Conservation (phyloP, 2,329 filamentous ascomycete species). For the Bisporella sp. region DNA sequence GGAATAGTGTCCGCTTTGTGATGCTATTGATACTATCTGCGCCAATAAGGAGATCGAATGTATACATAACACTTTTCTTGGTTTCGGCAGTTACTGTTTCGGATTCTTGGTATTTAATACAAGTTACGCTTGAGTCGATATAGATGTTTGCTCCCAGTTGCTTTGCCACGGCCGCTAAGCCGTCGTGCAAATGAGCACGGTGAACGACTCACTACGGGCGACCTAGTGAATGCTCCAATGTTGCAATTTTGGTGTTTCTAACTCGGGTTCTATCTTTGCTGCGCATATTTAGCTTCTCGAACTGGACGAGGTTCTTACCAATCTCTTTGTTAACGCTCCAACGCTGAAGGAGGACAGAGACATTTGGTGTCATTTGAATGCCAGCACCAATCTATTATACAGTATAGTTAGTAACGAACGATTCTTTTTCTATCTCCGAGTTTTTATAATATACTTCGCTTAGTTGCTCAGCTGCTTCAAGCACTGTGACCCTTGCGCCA, state of each 20-base stretch:
- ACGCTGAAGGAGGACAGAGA: slow-evolving; percentile 9
- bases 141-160: slow-evolving; percentile 30
- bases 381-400: slow-evolving; percentile 27
- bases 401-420: too few species aligned
- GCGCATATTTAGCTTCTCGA: slow-evolving; percentile 12
- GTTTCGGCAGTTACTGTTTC: slow-evolving; percentile 26
- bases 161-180: slow-evolving; percentile 32
- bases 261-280: slow-evolving; percentile 10
- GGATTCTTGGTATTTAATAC: slow-evolving; percentile 22
- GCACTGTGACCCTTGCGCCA: slow-evolving; percentile 21
- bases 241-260: slow-evolving; percentile 11
- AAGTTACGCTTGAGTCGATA: slow-evolving; percentile 30
- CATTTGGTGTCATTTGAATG: slow-evolving; percentile 16
- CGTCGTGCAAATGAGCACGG: slow-evolving; percentile 38
- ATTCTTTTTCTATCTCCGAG: too few species aligned
- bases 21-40: slow-evolving; percentile 34
- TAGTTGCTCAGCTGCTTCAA: slow-evolving; percentile 13
- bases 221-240: too few species aligned
- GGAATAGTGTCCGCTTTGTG: slow-evolving; percentile 33
- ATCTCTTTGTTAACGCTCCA: slow-evolving; percentile 12
- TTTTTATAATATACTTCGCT: too few species aligned
- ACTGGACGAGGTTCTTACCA: slow-evolving; percentile 7
- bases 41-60: slow-evolving; percentile 32
- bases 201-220: slow-evolving; percentile 41
- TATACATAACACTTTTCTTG: slow-evolving; percentile 20